These are phyloP conservation scores for Thraustochytrium sp. DNA, from an alignment of 352 stramenopile genomes.

Conservation along the genomic window DNA sequence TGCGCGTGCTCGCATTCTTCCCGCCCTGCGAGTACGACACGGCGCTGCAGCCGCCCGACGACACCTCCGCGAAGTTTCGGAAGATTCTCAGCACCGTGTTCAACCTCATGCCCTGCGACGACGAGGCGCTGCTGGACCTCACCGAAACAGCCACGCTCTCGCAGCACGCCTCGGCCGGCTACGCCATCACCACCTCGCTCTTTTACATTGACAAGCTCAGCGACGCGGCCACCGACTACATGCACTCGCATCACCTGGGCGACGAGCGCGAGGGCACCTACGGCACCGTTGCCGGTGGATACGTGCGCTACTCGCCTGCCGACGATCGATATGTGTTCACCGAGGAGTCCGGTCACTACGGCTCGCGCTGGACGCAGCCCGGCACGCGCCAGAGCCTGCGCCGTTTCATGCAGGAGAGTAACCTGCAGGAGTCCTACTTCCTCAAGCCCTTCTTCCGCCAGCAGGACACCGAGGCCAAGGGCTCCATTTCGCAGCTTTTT, in stretches of 20 bases:
- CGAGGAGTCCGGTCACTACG: conserved; percentile 20
- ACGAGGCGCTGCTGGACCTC: conserved; percentile 19
- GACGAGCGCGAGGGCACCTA: background rate
- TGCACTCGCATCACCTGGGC: conserved; percentile 9
- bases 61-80: conserved; percentile 20
- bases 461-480: background rate
- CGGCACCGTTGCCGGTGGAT: conserved; percentile 12
- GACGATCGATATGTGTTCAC: conserved; percentile 27
- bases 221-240: conserved; percentile 21
- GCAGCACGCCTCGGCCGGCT: conserved; percentile 24
- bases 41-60: conserved; percentile 13
- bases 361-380: conserved; percentile 24
- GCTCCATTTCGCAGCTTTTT: background rate
- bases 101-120: conserved; percentile 19
- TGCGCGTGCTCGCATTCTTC: conserved; percentile 33
- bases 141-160: conserved; percentile 16
- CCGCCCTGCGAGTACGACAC: conserved; percentile 28
- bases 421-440: conserved; percentile 9
- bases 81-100: conserved; percentile 41
- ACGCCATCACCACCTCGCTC: conserved; percentile 16
- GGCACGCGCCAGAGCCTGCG: conserved; percentile 29
- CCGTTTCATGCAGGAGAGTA: conserved; percentile 30
- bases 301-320: background rate
- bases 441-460: conserved; percentile 33
- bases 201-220: conserved; percentile 33